Evolutionary conservation across 257 asterid species (phyloP).

Genomic region (Verbena officinalis): DNA sequence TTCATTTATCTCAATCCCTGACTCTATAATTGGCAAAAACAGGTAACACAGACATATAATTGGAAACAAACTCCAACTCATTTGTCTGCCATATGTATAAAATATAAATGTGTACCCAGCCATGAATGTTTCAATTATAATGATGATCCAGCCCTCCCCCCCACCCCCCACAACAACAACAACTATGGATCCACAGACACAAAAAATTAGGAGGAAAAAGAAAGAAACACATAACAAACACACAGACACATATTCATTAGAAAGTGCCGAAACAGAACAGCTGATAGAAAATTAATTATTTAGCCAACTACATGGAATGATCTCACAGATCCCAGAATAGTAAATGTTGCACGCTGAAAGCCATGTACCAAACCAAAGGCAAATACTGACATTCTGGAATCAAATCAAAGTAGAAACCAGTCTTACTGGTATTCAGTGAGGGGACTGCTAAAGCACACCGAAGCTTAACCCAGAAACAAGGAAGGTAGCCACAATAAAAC

Average conservation of each 20-base stretch:
- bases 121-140: background rate
- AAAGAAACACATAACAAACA: background rate
- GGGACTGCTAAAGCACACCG: constrained; percentile 90
- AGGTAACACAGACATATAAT: background rate
- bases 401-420: constrained; percentile 20
- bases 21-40: background rate
- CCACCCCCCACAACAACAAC: no score
- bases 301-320: background rate
- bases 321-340: background rate
- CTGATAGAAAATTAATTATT: background rate
- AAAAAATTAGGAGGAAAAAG: background rate
- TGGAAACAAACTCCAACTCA: background rate
- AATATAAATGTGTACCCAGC: no score
- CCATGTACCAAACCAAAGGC: constrained; percentile 9
- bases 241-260: background rate
- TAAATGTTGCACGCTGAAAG: background rate
- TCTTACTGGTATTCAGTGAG: constrained; percentile 80
- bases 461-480: constrained; percentile 97
- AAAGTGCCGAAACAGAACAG: background rate
- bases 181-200: background rate
- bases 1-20: background rate
- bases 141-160: background rate
- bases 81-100: background rate
- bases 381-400: constrained; percentile 17
- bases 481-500: constrained; percentile 96